phyloP scores from a whole-genome alignment of 495 filamentous ascomycete species.

The Penicillium soppii region DNA sequence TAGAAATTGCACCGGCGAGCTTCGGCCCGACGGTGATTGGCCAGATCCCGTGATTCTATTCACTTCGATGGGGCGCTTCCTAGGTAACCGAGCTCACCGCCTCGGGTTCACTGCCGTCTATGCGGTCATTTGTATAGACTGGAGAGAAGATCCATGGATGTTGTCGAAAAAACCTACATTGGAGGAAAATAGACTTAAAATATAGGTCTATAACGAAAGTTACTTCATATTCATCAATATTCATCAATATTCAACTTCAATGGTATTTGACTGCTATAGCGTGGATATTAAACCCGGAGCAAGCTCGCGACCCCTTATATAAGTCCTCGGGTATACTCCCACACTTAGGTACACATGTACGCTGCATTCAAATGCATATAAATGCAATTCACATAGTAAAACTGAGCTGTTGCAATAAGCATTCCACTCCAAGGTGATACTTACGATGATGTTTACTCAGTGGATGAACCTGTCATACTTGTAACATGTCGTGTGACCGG shows the following conservation, averaged over 20 bases:
- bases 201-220: too few relatives aligned
- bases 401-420: neutral
- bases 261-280: too few relatives aligned
- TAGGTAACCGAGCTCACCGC: conserved; percentile 26
- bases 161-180: too few relatives aligned
- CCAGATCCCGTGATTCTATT: conserved; percentile 34
- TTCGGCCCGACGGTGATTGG: conserved; percentile 43
- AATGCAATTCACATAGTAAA: neutral
- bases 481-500: conserved; percentile 3
- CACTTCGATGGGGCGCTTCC: conserved; percentile 14
- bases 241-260: too few relatives aligned
- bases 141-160: neutral
- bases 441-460: neutral
- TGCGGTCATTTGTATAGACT: neutral
- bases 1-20: conserved; percentile 51
- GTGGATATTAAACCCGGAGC: too few relatives aligned
- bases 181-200: too few relatives aligned
- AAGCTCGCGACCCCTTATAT: too few relatives aligned
- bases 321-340: neutral
- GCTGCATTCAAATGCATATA: neutral
- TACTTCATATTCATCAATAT: too few relatives aligned
- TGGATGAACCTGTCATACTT: conserved; percentile 1
- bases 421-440: neutral
- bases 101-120: conserved; percentile 2
- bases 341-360: neutral